Evolutionary conservation across 148 eudicot species (phyloP), one percentile per base, ranked within the genome.

Genomic region (Persicaria tinctoria): DNA sequence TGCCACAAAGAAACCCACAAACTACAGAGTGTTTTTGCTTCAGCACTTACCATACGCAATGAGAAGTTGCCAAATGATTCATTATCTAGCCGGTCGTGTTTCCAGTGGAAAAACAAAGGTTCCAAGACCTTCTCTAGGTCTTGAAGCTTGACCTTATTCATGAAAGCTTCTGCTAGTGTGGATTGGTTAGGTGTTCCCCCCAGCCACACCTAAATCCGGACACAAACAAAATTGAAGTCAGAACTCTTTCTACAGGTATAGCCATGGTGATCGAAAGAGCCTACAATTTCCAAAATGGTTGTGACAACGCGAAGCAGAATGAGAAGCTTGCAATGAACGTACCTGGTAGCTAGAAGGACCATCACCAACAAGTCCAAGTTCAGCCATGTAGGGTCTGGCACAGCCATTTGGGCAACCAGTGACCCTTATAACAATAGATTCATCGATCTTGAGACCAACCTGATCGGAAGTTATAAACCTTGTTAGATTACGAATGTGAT

Each of bases 311-410:
- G 63, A 57, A 57, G 32, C 63, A 17, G 63, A 17, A 18, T 7
- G 17, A 41, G 8, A 41, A 12, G 18, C 48, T 66, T 47, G 5
- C 13, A 66, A 38, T 6, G 18, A 66, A 13, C 48, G 63, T 84
- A 90, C 99, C 97, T 95, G 99, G 80, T 95, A 95, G 80, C 99
- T 92, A 81, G 92, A 86, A 59, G 99, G 97, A 78, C 99, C 97
- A 88, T 95, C 99, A 74, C 99, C 97, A 80, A 92, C 99, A 75
- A 95, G 84, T 76, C 99, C 99, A 69, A 95, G 96, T 80, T 95
- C 99, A 77, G 99, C 99, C 97, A 95, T 89, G 87, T 95, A 95
- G n/a, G 98, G 98, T 75, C 98, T 84, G 60, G 99, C 97, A 84
- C 99, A 92, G 46, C 99, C 97, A 75, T 95, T 95, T 8, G 99